phyloP scores from a whole-genome alignment of 345 rosid species.

The Moringa oleifera region DNA sequence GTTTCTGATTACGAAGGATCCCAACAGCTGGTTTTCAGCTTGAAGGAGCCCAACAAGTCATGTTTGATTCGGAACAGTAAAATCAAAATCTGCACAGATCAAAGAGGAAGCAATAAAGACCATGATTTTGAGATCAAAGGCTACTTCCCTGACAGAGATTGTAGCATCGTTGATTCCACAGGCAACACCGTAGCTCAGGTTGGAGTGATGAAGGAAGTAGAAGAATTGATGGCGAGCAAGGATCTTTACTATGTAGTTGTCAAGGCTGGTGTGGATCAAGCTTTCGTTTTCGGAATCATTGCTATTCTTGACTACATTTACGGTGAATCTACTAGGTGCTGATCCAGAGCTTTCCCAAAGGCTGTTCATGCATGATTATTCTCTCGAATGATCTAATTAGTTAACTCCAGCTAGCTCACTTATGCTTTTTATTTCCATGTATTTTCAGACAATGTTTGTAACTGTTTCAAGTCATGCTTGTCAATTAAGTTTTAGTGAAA shows the following conservation, averaged over 20 bases:
- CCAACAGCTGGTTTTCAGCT: slow-evolving; percentile 54
- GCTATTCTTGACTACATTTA: slow-evolving; percentile 68
- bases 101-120: slow-evolving; percentile 16
- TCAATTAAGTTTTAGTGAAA: too few relatives aligned
- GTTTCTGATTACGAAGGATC: slow-evolving; percentile 51
- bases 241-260: slow-evolving; percentile 61
- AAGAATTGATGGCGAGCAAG: slow-evolving; percentile 39
- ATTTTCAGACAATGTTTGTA: too few relatives aligned
- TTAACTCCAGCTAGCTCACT: too few relatives aligned
- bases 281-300: slow-evolving; percentile 66
- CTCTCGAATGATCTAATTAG: too few relatives aligned
- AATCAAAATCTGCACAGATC: slow-evolving; percentile 40
- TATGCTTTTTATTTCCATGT: too few relatives aligned
- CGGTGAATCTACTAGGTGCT: slow-evolving; percentile 77
- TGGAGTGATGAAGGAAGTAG: slow-evolving; percentile 42
- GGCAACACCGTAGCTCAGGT: slow-evolving; percentile 60
- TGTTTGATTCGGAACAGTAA: slow-evolving; percentile 36
- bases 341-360: background rate
- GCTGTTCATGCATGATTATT: too few relatives aligned
- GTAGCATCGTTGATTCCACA: slow-evolving; percentile 42
- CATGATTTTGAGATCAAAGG: slow-evolving; percentile 59
- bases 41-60: slow-evolving; percentile 50
- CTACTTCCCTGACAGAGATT: slow-evolving; percentile 55
- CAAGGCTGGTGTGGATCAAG: slow-evolving; percentile 56
- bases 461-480: too few relatives aligned